A percentile compares a stretch with the other conserved stretches of the same genome.
phyloP scores from a whole-genome alignment of 2,329 filamentous ascomycete genomes.

The Neonectria neomacrospora region DNA sequence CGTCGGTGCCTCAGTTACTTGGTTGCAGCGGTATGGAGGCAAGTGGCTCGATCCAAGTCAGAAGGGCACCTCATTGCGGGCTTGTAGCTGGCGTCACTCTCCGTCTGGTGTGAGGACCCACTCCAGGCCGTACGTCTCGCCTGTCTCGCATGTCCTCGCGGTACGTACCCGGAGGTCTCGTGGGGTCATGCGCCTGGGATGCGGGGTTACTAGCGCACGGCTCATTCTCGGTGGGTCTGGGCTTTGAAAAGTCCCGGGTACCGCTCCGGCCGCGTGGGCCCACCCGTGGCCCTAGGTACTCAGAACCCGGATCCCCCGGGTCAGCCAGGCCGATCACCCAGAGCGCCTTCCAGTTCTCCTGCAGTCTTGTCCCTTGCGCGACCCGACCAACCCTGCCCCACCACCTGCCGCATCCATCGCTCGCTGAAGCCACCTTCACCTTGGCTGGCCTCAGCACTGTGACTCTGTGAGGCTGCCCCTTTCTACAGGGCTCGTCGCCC shows the following conservation, averaged over 20 bases:
- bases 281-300: slow-evolving; percentile 26
- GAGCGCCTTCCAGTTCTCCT: not conserved
- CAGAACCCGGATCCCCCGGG: slow-evolving; percentile 28
- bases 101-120: slow-evolving; percentile 38
- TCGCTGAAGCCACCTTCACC: slow-evolving; percentile 4
- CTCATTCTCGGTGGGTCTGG: slow-evolving; percentile 28
- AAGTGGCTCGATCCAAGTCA: slow-evolving; percentile 38
- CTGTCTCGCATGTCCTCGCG: slow-evolving; percentile 26
- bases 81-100: slow-evolving; percentile 32
- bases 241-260: slow-evolving; percentile 27
- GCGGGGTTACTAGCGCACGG: slow-evolving; percentile 36
- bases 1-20: slow-evolving; percentile 11
- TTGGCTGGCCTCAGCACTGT: not conserved
- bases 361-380: slow-evolving; percentile 3
- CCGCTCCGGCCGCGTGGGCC: slow-evolving; percentile 16
- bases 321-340: slow-evolving; percentile 27
- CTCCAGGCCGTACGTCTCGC: slow-evolving; percentile 31
- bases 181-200: slow-evolving; percentile 37
- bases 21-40: slow-evolving; percentile 9
- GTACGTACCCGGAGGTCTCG: slow-evolving; percentile 30
- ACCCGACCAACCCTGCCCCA: slow-evolving; percentile 1
- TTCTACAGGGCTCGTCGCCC: slow-evolving; percentile 4
- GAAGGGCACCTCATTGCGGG: slow-evolving; percentile 32
- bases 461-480: slow-evolving; percentile 16
- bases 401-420: slow-evolving; percentile 21